phyloP scores from a whole-genome alignment of 352 stramenopile genomes.

The Phytophthora citrophthora region DNA sequence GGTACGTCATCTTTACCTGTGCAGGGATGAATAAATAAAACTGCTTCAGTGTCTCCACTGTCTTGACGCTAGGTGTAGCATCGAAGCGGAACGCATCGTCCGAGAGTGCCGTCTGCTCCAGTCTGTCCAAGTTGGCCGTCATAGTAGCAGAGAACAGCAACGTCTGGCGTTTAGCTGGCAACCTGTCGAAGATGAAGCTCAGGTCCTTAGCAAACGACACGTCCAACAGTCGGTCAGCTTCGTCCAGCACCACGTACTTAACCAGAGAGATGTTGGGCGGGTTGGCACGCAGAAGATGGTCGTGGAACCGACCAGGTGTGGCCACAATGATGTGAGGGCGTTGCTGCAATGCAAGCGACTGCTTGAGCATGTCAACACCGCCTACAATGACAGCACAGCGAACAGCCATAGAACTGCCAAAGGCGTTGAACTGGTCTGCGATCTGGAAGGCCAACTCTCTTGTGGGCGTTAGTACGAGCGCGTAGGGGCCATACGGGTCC shows the following conservation, averaged over 20 bases:
- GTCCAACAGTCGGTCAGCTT: conserved; percentile 96
- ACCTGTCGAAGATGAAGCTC: conserved; percentile 81
- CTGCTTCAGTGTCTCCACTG: conserved; percentile 94
- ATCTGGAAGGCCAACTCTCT: conserved; percentile 99
- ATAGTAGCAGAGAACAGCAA: conserved; percentile 98
- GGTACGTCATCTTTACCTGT: conserved; percentile 96
- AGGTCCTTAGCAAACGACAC: conserved; percentile 90
- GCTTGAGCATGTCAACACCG: conserved; percentile 94
- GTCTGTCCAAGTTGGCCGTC: conserved; percentile 91
- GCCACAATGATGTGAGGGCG: conserved; percentile 97
- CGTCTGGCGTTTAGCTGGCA: conserved; percentile 91
- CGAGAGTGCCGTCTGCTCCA: conserved; percentile 77
- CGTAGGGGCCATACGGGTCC: conserved; percentile 96
- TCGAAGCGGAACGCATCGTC: conserved; percentile 72
- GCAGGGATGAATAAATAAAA: conserved; percentile 98
- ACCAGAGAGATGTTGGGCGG: conserved; percentile 91
- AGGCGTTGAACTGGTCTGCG: conserved; percentile 96
- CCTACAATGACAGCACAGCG: conserved; percentile 94
- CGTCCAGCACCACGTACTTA: conserved; percentile 97
- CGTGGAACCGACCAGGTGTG: conserved; percentile 95
- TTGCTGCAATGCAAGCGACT: conserved; percentile 88
- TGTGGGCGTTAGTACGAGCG: conserved; percentile 96
- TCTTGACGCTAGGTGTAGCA: conserved; percentile 81
- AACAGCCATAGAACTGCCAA: conserved; percentile 93
- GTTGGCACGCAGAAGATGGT: conserved; percentile 92